Base-by-base conservation (phyloP, 805 yeast genomes). In the Spathaspora boniae region DNA sequence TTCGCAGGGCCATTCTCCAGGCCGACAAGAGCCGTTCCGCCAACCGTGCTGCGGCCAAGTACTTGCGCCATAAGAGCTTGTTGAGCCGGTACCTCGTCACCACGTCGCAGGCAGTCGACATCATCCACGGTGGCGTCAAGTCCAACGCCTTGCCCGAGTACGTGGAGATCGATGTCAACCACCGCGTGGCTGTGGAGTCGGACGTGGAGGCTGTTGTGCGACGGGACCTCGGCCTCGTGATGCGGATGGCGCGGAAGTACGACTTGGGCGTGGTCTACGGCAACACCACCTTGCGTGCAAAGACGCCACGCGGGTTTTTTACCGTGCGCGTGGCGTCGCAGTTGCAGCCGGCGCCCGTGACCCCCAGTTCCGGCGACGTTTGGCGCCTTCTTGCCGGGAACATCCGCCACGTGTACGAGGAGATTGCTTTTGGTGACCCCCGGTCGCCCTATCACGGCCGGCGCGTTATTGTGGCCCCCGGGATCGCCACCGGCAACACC, bases 381-480 rank as follows among this genome's bases (percentile, higher is more conserved):
- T 82, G 86, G 85, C 60, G 64, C 9, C 46, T 62, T 20, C 68
- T 83, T 37, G 72, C 82, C 0, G 91, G 91, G 9, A 69, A 81
- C 12, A 62, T 80, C 24, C 72, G 80, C 43, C 72, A 76, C 40
- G 70, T 83, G 31, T 76, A 74, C 49, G 86, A 81, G 53, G 80
- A 80, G 26, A 51, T 70, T 39, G 65, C 66, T 4, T 62, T 64
- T 44, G 51, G 61, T 4, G 54, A 56, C n/a, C 63, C 64, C 2
- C 15, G 31, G 9, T 35, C 38, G 3, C 28, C 27, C 14, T 24
- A 22, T 24, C 32, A 29, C 26, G 30, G 24, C 5, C 23, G 20
- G n/a, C 20, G 18, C 18, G 36, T 65, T 17, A 47, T 62, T n/a
- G 45, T 56, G 17, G 56, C 80, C 0, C 80, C 83, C 12, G 63